Base-by-base conservation (phyloP, 257 asterid genomes). In the Solanum virginianum region DNA sequence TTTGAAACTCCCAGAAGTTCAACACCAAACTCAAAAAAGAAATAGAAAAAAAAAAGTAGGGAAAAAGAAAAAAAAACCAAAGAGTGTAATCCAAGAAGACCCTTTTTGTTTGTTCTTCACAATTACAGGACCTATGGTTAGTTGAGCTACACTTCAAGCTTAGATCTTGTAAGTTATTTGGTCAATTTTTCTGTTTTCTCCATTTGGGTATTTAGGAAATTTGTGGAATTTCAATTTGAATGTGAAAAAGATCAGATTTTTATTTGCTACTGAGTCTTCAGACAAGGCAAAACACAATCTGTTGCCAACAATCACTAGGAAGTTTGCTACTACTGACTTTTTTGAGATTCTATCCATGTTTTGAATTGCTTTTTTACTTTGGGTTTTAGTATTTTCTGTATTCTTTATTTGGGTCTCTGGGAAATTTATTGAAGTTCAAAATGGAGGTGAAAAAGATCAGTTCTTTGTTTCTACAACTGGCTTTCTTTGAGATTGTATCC, bases 201-300 rank as follows among this genome's bases (percentile, higher is more conserved):
- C 47, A 51, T 77, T 26, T 77, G 82, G 63, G 63, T 51, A 6
- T 51, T 9, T 49, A 3, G 60, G 62, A 77, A 16, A 49, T 77
- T 24, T 77, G 63, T 77, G 63, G 43, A 77, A 77, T 77, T 49
- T 26, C 62, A 6, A 15, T 14, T 77, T 53, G 15, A 8, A 77
- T 14, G 26, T 77, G 82, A 77, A 77, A 77, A 49, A 24, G 26
- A 26, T 77, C 26, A 26, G 1, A 51, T 51, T 17, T 77, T 77
- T 51, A 51, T 26, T 51, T 49, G 82, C 12, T n/a, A n/a, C n/a
- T n/a, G 94, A 95, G 53, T 84, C 92, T 57, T 86, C 92, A 13
- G 53, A 85, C 8, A 84, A 65, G 12, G 86, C 82, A 65, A 63
- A 24, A 17, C 59, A 36, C 60, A 83, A 84, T 57, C 47, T 57